Conservation (phyloP, 1,139 yeast species). For the Lodderomyces orthopsilosis region DNA sequence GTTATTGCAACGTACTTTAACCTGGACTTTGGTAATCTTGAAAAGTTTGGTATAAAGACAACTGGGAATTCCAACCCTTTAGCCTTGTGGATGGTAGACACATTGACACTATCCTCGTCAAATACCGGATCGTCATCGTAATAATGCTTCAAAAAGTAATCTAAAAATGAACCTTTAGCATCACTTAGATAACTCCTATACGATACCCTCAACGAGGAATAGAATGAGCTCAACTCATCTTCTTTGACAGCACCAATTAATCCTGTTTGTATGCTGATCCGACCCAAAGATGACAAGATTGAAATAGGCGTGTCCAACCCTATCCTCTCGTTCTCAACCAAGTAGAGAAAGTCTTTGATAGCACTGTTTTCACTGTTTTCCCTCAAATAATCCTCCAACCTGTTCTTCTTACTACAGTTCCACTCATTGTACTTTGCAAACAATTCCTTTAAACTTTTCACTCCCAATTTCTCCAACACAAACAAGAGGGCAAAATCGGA, state of each 20-base stretch:
- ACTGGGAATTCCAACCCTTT: conserved; percentile 73
- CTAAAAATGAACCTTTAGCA: conserved; percentile 21
- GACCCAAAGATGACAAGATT: conserved; percentile 20
- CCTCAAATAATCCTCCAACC: conserved; percentile 18
- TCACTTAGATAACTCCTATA: conserved; percentile 12
- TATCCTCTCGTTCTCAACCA: conserved; percentile 15
- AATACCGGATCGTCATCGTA: conserved; percentile 13
- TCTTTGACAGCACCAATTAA: neutral
- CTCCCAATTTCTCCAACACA: conserved; percentile 21
- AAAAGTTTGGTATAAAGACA: conserved; percentile 52
- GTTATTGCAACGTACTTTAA: conserved; percentile 65
- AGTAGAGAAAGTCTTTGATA: conserved; percentile 12
- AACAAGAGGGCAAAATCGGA: conserved; percentile 35
- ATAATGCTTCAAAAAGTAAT: conserved; percentile 44
- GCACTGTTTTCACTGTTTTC: neutral
- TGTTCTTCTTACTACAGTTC: conserved; percentile 7
- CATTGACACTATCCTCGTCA: conserved; percentile 43
- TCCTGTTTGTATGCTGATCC: conserved; percentile 16
- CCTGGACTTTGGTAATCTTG: conserved; percentile 24
- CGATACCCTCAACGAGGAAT: conserved; percentile 23
- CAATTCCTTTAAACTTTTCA: conserved; percentile 5
- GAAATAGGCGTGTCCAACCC: conserved; percentile 14
- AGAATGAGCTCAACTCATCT: conserved; percentile 19
- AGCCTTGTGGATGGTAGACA: conserved; percentile 68
- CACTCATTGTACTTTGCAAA: conserved; percentile 5